Evolutionary conservation across 257 asterid genomes (phyloP), one percentile per base, ranked within the genome.

Genomic region (Buddleja alternifolia): DNA sequence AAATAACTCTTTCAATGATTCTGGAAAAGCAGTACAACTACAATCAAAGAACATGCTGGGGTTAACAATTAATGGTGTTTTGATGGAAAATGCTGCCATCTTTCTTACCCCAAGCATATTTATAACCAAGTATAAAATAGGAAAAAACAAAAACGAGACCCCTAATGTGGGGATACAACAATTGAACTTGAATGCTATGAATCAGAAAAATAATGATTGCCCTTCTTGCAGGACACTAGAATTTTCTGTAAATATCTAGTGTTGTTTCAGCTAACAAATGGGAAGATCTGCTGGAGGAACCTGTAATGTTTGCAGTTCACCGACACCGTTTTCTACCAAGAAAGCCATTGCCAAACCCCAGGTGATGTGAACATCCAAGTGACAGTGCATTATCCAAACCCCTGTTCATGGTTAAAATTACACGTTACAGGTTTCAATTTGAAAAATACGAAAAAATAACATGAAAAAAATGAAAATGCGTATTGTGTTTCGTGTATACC

Each of bases 291-390:
- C 72, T 0, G 97, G 97, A 50, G 92, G 88, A 20, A 68, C 32
- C 87, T 86, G 84, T 24, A 90, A 23, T 40, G 78, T 72, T 65
- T 90, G 84, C 70, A 81, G 58, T 74, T 73, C 75, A 6, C 88
- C 85, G 14, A 75, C 77, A 32, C 97, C 97, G 57, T 90, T 77
- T 14, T 88, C 96, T 44, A 90, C 97, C 6, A 90, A 16, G 80
- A 90, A 88, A 25, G 87, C 84, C 85, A 64, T 86, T 37, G 96
- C 94, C 71, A 88, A 71, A 67, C 97, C 97, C 97, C 95, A 88
- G 2, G 70, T 71, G 48, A 88, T 86, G 78, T 90, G 97, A 63
- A 78, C 96, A 75, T 90, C 97, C 84, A 90, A 88, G 86, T 90
- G 97, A 74, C 96, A 90, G 21, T 90, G 97, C 92, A 90, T 0